These are phyloP conservation scores for Jamesozyma gamospora DNA, from an alignment of 805 yeast species.

Conservation along the genomic window DNA sequence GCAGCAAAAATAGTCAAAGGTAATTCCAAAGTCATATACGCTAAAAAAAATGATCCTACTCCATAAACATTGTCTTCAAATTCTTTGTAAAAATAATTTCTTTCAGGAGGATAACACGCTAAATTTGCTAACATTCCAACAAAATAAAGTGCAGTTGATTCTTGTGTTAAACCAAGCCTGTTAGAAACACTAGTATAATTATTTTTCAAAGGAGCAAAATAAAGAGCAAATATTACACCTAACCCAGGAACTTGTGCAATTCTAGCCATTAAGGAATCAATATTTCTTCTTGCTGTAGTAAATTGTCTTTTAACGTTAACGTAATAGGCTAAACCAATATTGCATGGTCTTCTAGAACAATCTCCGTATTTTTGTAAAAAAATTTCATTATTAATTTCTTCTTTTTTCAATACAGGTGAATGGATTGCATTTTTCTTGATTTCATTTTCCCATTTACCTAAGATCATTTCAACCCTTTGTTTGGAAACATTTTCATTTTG, in stretches of 20 bases:
- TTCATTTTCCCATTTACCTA: conserved; percentile 31
- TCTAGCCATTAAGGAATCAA: conserved; percentile 56
- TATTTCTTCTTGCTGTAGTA: conserved; percentile 35
- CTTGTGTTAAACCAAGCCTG: conserved; percentile 69
- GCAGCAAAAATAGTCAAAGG: conserved; percentile 34
- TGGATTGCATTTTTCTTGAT: neutral
- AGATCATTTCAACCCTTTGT: conserved; percentile 32
- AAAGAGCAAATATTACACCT: conserved; percentile 57
- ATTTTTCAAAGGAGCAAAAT: conserved; percentile 49
- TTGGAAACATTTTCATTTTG: conserved; percentile 34
- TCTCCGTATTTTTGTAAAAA: conserved; percentile 13
- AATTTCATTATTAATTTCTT: conserved; percentile 9
- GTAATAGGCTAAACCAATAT: conserved; percentile 25
- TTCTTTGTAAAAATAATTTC: conserved; percentile 71
- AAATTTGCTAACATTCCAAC: conserved; percentile 74
- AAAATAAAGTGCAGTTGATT: conserved; percentile 60
- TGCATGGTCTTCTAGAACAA: conserved; percentile 16
- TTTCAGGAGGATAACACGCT: conserved; percentile 63
- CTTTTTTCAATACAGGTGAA: conserved; percentile 1
- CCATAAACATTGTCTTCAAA: conserved; percentile 65
- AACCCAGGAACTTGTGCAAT: conserved; percentile 53
- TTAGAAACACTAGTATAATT: conserved; percentile 44
- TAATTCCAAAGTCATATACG: conserved; percentile 26
- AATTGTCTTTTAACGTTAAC: conserved; percentile 32
- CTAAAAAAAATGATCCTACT: conserved; percentile 46